Base-by-base conservation (phyloP, 306 rosid genomes). In the Vigna radiata region DNA sequence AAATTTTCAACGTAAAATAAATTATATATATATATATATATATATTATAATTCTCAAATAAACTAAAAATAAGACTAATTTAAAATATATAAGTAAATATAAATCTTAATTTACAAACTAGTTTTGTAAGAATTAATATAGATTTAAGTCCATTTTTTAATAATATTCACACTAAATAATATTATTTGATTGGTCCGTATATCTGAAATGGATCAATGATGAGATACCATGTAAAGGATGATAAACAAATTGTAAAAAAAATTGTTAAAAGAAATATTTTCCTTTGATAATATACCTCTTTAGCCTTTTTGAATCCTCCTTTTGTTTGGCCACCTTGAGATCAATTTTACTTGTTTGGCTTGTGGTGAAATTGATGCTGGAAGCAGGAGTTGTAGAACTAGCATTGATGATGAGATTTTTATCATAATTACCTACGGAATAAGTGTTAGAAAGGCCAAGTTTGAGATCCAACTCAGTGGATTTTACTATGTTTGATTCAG, bases 401-500 rank as follows among this genome's bases (percentile, higher is more conserved):
- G 27, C 59, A 29, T 29, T 29, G 31, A 36, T 17, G 61, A 36
- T 27, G 61, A 36, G 21, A 18, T n/a, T 19, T 25, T 31, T 68
- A 10, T 41, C 18, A 53, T 70, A 23, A 70, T 10, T 9, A 27
- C 18, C 39, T 14, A 68, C 6, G 44, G 39, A 59, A 29, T 29
- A 29, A 23, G 8, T 14, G 66, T 29, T 6, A 59, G 66, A 27
- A 27, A 27, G 6, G 41, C 5, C 41, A 14, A 59, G 41, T 59
- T 14, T 59, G 18, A 29, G 66, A 59, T 55, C 66, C 43, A 49
- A 23, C 18, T 21, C 5, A 17, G n/a, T n/a, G 10, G 44, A 2
- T 33, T 14, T 31, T n/a, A n/a, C n/a, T n/a, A n/a, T n/a, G n/a
- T n/a, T n/a, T n/a, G 82, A 33, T 48, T 16, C 68, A 36, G 10